Base-by-base conservation (phyloP, 1,139 yeast species). In the Lodderomyces beijingensis region DNA sequence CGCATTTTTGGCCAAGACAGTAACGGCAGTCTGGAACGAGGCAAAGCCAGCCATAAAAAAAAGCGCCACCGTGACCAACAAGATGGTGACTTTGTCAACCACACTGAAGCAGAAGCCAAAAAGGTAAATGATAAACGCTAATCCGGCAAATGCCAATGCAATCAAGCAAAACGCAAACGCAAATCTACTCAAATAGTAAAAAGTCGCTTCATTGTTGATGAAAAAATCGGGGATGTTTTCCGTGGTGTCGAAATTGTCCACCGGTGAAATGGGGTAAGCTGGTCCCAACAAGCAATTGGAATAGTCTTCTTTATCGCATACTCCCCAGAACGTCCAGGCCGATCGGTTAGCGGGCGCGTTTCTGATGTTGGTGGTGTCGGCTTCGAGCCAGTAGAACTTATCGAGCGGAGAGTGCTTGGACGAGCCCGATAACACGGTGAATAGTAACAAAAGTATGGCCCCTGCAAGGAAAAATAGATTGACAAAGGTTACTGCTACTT, bases 271-370 rank as follows among this genome's bases (percentile, higher is more conserved):
- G 38, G 89, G 85, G 50, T 64, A 70, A 30, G 82, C 89, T 27
- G 74, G 74, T 11, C 70, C 72, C 32, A 53, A 50, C 21, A 50
- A 44, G 50, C 74, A 67, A 12, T 80, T 73, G 32, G 68, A 60
- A 42, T 62, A 60, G 47, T 59, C 50, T 16, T 49, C 38, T 31
- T 61, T 59, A 35, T 70, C 68, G 57, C 88, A 80, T 30, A 80
- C 71, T 46, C 91, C 91, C 93, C 93, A 83, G 64, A 77, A 83
- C 2, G 89, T 79, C 91, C 91, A 83, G 43, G 85, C 77, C 13
- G 86, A 62, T 37, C 46, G 46, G 20, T 55, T 39, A 23, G 55
- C 59, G 23, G 71, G 68, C n/a, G 88, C 86, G 37, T 65, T 62
- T 7, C 68, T 42, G 36, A 81, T 77, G 33, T 52, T 52, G 1